Conservation (phyloP, 129 eudicot genomes). For the Ambrosia trifida region DNA sequence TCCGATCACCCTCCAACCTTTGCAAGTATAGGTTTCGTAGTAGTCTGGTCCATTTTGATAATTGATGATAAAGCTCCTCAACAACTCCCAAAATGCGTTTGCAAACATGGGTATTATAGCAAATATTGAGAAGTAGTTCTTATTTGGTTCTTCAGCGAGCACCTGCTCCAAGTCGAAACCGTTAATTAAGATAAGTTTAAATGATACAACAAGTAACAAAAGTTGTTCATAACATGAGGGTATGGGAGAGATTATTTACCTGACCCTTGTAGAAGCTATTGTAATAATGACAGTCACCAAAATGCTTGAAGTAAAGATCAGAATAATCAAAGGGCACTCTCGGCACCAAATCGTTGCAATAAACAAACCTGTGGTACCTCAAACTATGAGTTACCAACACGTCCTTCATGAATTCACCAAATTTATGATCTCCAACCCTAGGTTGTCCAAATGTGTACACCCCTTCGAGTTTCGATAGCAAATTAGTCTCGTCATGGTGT, state of each 20-base stretch:
- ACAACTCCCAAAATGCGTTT: slow-evolving; percentile 61
- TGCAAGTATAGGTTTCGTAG: slow-evolving; percentile 41
- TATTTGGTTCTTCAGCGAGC: slow-evolving; percentile 62
- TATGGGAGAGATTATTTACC: slow-evolving; percentile 29
- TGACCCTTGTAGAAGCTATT: slow-evolving; percentile 55
- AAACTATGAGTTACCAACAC: slow-evolving; percentile 28
- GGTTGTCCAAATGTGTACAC: slow-evolving; percentile 73
- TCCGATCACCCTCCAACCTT: slow-evolving; percentile 38
- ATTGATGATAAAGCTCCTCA: slow-evolving; percentile 56
- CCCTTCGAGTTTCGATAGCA: slow-evolving; percentile 49
- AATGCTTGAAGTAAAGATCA: slow-evolving; percentile 47
- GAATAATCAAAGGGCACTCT: slow-evolving; percentile 59
- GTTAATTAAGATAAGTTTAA: not conserved
- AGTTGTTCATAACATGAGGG: not conserved
- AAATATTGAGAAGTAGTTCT: slow-evolving; percentile 51
- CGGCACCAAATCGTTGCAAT: slow-evolving; percentile 58
- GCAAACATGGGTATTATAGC: slow-evolving; percentile 37
- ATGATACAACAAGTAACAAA: not conserved
- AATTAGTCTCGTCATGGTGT: slow-evolving; percentile 32
- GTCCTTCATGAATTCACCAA: slow-evolving; percentile 49
- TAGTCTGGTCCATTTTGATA: slow-evolving; percentile 47
- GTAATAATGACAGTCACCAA: slow-evolving; percentile 54
- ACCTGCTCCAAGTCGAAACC: slow-evolving; percentile 27
- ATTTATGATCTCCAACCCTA: slow-evolving; percentile 56
- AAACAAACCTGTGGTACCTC: slow-evolving; percentile 54